Percentiles rank a stretch among this genome's conserved stretches.
Conservation (phyloP, 1,139 yeast genomes). For the Schwanniomyces etchellsii region DNA sequence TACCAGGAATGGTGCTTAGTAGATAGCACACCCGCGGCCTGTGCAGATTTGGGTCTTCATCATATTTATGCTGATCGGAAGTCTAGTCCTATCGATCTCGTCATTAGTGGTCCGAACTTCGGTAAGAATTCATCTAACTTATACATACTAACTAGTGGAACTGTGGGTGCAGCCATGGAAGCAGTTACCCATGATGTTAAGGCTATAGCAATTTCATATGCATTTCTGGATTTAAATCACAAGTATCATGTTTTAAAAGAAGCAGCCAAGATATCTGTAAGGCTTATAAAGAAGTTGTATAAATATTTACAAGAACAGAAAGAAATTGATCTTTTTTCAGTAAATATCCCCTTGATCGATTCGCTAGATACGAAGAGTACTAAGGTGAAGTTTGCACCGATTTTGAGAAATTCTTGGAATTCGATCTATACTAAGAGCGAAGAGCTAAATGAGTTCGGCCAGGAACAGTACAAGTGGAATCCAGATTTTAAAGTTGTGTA, state of each 20-base stretch:
- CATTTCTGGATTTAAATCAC: constrained; percentile 56
- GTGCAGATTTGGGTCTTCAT: constrained; percentile 85
- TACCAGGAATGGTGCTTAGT: constrained; percentile 79
- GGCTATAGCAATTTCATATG: constrained; percentile 79
- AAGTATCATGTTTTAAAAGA: constrained; percentile 48
- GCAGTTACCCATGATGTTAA: constrained; percentile 74
- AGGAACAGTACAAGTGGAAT: constrained; percentile 58
- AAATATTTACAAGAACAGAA: constrained; percentile 45
- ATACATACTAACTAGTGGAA: constrained; percentile 89
- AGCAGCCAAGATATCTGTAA: constrained; percentile 67
- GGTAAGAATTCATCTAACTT: constrained; percentile 92
- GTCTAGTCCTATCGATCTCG: constrained; percentile 66
- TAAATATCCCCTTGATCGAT: constrained; percentile 72
- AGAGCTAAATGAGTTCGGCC: constrained; percentile 19
- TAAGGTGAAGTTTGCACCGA: constrained; percentile 66
- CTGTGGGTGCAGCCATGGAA: constrained; percentile 97
- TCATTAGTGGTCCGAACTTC: constrained; percentile 90
- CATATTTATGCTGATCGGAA: constrained; percentile 51
- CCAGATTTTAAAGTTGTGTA: constrained; percentile 77
- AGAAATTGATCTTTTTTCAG: constrained; percentile 66
- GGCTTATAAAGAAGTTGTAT: constrained; percentile 54
- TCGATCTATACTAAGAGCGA: constrained; percentile 40
- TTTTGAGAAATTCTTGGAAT: constrained; percentile 75
- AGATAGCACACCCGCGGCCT: constrained; percentile 94
- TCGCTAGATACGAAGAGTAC: constrained; percentile 47